phyloP scores from a whole-genome alignment of 306 rosid genomes.

The Psophocarpus tetragonolobus region DNA sequence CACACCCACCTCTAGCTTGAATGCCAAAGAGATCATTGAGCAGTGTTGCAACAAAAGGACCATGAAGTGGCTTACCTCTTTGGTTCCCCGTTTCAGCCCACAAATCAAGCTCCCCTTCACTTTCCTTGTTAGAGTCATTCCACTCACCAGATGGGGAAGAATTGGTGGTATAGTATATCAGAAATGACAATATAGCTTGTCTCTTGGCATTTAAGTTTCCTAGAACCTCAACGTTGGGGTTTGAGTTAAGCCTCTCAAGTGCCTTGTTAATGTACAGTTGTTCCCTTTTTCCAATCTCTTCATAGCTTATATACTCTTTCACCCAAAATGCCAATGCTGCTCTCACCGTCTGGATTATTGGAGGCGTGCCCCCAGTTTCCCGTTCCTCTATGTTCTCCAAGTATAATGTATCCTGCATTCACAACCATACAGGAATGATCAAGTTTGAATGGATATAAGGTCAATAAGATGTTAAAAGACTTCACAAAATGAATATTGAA shows the following conservation, averaged over 20 bases:
- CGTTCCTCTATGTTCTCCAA: constrained; percentile 71
- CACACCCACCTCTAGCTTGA: constrained; percentile 89
- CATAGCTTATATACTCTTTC: constrained; percentile 62
- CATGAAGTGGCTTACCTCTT: constrained; percentile 76
- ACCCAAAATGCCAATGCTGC: constrained; percentile 92
- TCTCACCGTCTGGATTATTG: constrained; percentile 73
- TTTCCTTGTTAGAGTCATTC: background rate
- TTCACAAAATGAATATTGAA: background rate
- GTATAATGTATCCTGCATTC: constrained; percentile 77
- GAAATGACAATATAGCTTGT: constrained; percentile 74
- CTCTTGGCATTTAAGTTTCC: constrained; percentile 62
- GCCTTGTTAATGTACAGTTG: constrained; percentile 51
- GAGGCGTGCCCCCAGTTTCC: constrained; percentile 92
- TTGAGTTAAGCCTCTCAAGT: constrained; percentile 55
- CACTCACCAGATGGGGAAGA: constrained; percentile 12
- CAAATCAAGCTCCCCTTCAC: constrained; percentile 41
- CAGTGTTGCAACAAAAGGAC: constrained; percentile 70
- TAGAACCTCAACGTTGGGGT: constrained; percentile 57
- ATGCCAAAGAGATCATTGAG: constrained; percentile 86
- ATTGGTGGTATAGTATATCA: constrained; percentile 59
- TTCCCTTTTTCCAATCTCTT: constrained; percentile 68
- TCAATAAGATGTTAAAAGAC: background rate
- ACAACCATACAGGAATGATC: no score
- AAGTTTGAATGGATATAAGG: background rate
- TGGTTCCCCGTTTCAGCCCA: constrained; percentile 62